phyloP scores from a whole-genome alignment of 202 grass and related monocot genomes.

The Digitaria exilis region DNA sequence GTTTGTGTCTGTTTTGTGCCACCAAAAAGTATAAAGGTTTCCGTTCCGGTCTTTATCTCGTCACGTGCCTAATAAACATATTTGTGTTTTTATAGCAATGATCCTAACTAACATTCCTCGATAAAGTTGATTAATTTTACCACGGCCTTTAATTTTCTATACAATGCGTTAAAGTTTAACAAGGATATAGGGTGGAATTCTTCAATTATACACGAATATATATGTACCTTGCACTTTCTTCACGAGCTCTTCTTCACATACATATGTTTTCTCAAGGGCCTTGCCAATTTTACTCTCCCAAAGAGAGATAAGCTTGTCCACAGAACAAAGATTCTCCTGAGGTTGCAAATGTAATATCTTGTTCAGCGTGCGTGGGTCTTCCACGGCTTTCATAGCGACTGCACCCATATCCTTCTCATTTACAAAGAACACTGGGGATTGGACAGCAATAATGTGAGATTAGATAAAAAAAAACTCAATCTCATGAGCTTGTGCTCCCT shows the following conservation, averaged over 20 bases:
- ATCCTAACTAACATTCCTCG: no score
- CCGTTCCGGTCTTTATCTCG: no score
- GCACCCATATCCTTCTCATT: conserved; percentile 35
- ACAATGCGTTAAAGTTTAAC: no score
- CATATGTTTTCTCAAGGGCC: conserved; percentile 29
- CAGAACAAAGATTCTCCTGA: not conserved
- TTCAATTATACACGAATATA: not conserved
- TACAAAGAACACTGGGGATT: conserved; percentile 30
- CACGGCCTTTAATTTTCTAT: no score
- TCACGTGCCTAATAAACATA: no score
- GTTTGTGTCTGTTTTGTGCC: no score
- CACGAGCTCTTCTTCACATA: conserved; percentile 36
- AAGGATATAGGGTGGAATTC: not conserved
- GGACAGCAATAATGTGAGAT: not conserved
- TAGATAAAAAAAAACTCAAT: not conserved
- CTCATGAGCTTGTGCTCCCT: not conserved
- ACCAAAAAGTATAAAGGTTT: no score
- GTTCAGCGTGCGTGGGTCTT: conserved; percentile 47
- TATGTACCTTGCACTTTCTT: conserved; percentile 44
- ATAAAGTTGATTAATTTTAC: no score
- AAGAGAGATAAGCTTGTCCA: conserved; percentile 22
- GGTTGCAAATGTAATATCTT: conserved; percentile 43
- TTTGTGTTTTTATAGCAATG: no score
- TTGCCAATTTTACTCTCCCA: conserved; percentile 52
- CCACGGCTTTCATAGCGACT: conserved; percentile 35